A percentile compares a stretch with the other conserved stretches of the same genome.
Evolutionary conservation across 2,329 filamentous ascomycete species (phyloP).

Genomic region (Macroventuria anomochaeta): DNA sequence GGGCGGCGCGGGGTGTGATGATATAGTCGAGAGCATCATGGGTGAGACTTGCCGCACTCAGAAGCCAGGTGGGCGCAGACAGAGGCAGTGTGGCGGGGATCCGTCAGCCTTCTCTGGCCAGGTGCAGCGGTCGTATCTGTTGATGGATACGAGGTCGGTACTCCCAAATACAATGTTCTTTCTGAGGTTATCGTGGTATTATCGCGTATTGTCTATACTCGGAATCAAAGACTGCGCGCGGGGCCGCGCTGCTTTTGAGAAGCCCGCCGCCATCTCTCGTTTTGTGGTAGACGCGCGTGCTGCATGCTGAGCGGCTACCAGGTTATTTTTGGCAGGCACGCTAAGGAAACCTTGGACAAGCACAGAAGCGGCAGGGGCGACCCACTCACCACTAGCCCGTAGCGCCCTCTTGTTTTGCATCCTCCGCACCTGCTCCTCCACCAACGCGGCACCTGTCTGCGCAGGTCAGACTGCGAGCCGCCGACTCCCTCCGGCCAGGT

Average conservation of each 20-base stretch:
- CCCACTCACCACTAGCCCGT: conserved; percentile 9
- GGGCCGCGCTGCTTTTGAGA: conserved; percentile 17
- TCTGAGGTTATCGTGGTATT: too few species aligned
- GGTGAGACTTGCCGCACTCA: conserved; percentile 16
- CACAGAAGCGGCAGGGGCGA: conserved; percentile 6
- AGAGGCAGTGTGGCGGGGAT: conserved; percentile 15
- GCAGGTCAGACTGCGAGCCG: conserved; percentile 14
- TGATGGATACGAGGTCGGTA: conserved; percentile 5
- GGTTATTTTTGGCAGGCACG: conserved; percentile 14
- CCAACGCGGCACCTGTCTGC: conserved; percentile 8
- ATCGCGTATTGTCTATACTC: neutral
- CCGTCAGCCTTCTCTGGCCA: conserved; percentile 15
- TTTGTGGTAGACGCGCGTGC: conserved; percentile 13
- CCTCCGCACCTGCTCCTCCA: conserved; percentile 12
- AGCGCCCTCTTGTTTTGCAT: conserved; percentile 18
- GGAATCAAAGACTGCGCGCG: conserved; percentile 6
- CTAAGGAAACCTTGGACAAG: conserved; percentile 9
- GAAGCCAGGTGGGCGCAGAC: conserved; percentile 14
- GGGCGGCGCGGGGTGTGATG: conserved; percentile 42
- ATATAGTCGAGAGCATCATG: conserved; percentile 49
- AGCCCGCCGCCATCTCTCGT: conserved; percentile 12
- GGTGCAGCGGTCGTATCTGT: conserved; percentile 19
- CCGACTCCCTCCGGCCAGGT: conserved; percentile 16
- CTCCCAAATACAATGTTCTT: too few species aligned
- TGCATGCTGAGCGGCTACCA: conserved; percentile 5